Base-by-base conservation (phyloP, 83 land plant species). In the Diphasiastrum complanatum region DNA sequence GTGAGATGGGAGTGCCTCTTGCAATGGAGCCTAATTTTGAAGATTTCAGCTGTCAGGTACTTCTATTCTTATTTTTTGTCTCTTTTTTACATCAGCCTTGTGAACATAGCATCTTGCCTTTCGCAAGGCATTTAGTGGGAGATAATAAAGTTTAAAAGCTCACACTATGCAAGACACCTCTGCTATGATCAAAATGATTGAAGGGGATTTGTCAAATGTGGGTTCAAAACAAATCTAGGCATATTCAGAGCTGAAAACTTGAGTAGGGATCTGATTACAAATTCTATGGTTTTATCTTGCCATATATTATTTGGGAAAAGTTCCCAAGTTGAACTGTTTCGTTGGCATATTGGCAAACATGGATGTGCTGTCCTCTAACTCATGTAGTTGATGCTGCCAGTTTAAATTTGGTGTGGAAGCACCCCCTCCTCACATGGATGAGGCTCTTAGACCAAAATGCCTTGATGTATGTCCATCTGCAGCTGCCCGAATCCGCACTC, bases 41-140 rank as follows among this genome's bases (percentile, higher is more conserved):
- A 3, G 85, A 87, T 53, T 87, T 76, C 61, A 91, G 97, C 63
- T 91, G 97, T 72, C 97, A 87, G 95, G 97, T 91, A 65, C 57
- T 1, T 48, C 5, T 5, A 5, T 29, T n/a, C 2, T 35, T 33
- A 45, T 25, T 4, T 32, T 55, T 24, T 14, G 8, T 33, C 19
- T 50, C 20, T 36, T 8, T 47, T 24, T 12, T 57, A 19, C 12
- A 10, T 18, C 19, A 30, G 10, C 20, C 38, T 5, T 47, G 33
- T 23, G 14, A 8, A 10, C 25, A 26, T 60, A 60, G 23, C n/a
- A n/a, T n/a, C n/a, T n/a, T n/a, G n/a, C n/a, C n/a, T n/a, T n/a
- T n/a, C n/a, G n/a, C n/a, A 38, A 38, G 43, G 14, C 12, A 8
- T 14, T 38, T 38, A 14, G 26, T 45, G 40, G 24, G 24, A 8